Evolutionary conservation across 257 asterid genomes (phyloP).

Genomic region (Coffea eugenioides): DNA sequence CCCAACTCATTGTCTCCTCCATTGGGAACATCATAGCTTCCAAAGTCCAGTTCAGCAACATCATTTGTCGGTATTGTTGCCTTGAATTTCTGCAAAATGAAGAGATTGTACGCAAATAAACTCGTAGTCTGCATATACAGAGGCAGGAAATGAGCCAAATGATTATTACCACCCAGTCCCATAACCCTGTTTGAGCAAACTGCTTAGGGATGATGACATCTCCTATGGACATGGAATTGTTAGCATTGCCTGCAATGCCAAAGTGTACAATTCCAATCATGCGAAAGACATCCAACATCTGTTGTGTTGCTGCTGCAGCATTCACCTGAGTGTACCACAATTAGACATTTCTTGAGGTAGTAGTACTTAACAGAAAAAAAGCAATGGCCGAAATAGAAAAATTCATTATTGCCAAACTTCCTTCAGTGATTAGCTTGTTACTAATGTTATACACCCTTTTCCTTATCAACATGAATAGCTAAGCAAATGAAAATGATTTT

Average conservation of each 20-base stretch:
- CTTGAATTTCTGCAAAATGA: constrained; percentile 42
- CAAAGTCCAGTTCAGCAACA: constrained; percentile 37
- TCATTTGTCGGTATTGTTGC: constrained; percentile 33
- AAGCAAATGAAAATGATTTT: too few species aligned
- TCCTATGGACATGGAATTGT: constrained; percentile 52
- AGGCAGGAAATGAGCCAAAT: not conserved
- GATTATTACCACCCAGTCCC: constrained; percentile 68
- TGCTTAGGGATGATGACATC: constrained; percentile 52
- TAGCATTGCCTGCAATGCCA: constrained; percentile 64
- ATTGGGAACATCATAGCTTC: constrained; percentile 44
- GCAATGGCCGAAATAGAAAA: too few species aligned
- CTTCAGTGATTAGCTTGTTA: too few species aligned
- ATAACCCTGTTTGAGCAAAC: constrained; percentile 53
- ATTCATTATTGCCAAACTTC: too few species aligned
- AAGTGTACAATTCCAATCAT: constrained; percentile 51
- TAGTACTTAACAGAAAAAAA: too few species aligned
- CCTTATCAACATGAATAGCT: too few species aligned
- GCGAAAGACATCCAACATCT: constrained; percentile 55
- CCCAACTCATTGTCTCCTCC: constrained; percentile 48
- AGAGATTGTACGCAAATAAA: not conserved
- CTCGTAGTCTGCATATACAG: not conserved
- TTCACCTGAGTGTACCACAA: constrained; percentile 40
- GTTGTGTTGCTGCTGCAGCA: constrained; percentile 75
- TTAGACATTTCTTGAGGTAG: too few species aligned
- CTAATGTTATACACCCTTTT: too few species aligned